phyloP scores from a whole-genome alignment of 2,329 filamentous ascomycete genomes.

The Sphaerulina populicola region DNA sequence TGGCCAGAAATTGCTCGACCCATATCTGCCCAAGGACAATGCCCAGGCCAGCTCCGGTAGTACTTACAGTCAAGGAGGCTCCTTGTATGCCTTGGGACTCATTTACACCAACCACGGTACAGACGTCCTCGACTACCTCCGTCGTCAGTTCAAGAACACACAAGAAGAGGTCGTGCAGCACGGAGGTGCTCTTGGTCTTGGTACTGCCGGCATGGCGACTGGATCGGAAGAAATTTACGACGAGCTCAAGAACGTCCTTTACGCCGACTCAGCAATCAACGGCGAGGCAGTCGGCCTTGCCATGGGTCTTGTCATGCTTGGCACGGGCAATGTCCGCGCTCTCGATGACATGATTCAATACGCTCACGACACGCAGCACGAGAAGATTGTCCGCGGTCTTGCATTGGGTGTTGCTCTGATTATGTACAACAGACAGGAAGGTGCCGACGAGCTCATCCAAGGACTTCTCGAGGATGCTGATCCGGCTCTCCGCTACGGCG shows the following conservation, averaged over 20 bases:
- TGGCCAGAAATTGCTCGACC: slow-evolving; percentile 84
- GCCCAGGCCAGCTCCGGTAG: slow-evolving; percentile 66
- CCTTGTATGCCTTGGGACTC: slow-evolving; percentile 86
- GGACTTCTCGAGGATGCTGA: slow-evolving; percentile 88
- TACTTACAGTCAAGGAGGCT: slow-evolving; percentile 91
- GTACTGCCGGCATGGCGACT: slow-evolving; percentile 95
- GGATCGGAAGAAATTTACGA: slow-evolving; percentile 86
- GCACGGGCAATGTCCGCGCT: slow-evolving; percentile 89
- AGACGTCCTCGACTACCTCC: slow-evolving; percentile 73
- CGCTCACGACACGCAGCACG: slow-evolving; percentile 93
- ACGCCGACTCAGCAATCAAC: slow-evolving; percentile 89
- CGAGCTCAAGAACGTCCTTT: slow-evolving; percentile 78
- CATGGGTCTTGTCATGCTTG: slow-evolving; percentile 97
- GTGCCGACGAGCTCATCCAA: slow-evolving; percentile 88
- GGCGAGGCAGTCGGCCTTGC: slow-evolving; percentile 91
- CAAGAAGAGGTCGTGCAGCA: slow-evolving; percentile 93
- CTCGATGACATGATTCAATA: slow-evolving; percentile 97
- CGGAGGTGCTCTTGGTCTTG: slow-evolving; percentile 86
- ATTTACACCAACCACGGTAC: slow-evolving; percentile 97
- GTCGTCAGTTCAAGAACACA: slow-evolving; percentile 63
- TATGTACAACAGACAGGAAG: slow-evolving; percentile 94
- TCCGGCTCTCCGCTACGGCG: slow-evolving; percentile 86
- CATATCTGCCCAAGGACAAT: slow-evolving; percentile 76
- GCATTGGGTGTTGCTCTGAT: slow-evolving; percentile 96
- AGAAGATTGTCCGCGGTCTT: slow-evolving; percentile 95